Base-by-base conservation (phyloP, 2,329 filamentous ascomycete genomes). In the Pleurostoma richardsiae region DNA sequence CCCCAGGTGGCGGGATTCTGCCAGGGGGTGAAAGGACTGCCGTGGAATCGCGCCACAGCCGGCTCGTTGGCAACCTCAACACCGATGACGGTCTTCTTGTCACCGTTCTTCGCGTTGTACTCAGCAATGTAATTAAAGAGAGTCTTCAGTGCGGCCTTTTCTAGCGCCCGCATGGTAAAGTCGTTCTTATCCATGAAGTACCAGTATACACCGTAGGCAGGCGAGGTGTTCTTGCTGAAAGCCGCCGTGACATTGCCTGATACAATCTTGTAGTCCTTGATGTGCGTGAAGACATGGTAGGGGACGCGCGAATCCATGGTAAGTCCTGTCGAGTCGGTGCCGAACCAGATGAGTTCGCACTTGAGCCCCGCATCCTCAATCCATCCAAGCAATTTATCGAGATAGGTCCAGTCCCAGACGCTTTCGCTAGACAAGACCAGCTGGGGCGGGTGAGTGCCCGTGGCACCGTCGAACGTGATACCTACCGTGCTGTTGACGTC, bases 141-240 rank as follows among this genome's bases (percentile, higher is more conserved):
- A 7, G 38, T 33, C 39, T 44, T 44, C 29, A 48, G 6, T n/a
- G 41, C 45, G 26, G 5, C 11, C 29, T 48, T 48, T 41, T 48
- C 45, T 30, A 27, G 42, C 11, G 41, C 41, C 19, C 45, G 26
- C 6, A 28, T 36, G 5, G 41, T 40, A 29, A 48, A 31, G 29
- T 44, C 41, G 39, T 48, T 48, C 41, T 48, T 48, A 36, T 48
- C 45, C 7, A 39, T 10, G 4, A 48, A 48, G 28, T 48, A 48
- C 45, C 45, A 48, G 39, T 48, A 48, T 30, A 44, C 42, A n/a
- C 45, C 45, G 36, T 48, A 48, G 10, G 45, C 29, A 26, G 41
- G 29, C 19, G 28, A 41, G 10, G 41, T 36, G 36, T 48, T 48
- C 41, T 48, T 48, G n/a, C n/a, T 27, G 29, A 48, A 39, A 11